Evolutionary conservation across 805 yeast genomes (phyloP).

Genomic region (Candida nitratophila): DNA sequence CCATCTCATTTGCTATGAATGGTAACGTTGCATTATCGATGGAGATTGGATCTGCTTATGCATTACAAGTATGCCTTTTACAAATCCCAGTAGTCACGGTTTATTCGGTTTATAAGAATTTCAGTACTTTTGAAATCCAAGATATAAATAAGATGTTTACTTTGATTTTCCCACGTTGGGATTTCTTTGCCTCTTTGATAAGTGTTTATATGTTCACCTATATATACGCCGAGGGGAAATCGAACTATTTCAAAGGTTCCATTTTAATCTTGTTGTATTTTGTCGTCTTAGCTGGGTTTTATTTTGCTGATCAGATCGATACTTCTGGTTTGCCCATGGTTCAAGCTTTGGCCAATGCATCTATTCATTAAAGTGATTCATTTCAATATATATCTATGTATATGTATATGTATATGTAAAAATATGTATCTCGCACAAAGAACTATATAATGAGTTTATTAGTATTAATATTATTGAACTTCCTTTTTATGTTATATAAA

Average conservation of each 20-base stretch:
- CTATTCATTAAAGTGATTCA: neutral
- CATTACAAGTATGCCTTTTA: constrained; percentile 86
- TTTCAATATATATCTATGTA: neutral
- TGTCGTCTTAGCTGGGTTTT: constrained; percentile 76
- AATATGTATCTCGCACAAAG: too few relatives aligned
- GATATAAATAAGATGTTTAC: constrained; percentile 52
- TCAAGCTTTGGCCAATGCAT: neutral
- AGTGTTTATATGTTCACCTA: constrained; percentile 88
- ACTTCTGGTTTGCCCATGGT: constrained; percentile 9
- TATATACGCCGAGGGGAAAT: constrained; percentile 93
- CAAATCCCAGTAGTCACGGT: constrained; percentile 90
- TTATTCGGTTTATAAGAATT: constrained; percentile 49
- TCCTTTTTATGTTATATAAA: too few relatives aligned
- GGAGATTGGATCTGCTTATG: constrained; percentile 98
- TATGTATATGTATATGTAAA: too few relatives aligned
- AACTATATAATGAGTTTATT: too few relatives aligned
- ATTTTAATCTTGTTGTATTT: constrained; percentile 73
- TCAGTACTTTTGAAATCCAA: constrained; percentile 24
- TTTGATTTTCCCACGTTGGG: constrained; percentile 93
- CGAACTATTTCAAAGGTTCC: constrained; percentile 93
- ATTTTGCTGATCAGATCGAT: constrained; percentile 44
- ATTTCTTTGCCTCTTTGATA: constrained; percentile 73
- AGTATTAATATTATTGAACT: too few relatives aligned
- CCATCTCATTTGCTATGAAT: constrained; percentile 91
- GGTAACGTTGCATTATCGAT: constrained; percentile 94